Conservation (phyloP, 768 basidiomycete genomes). For the Boletus tylopilopsis region DNA sequence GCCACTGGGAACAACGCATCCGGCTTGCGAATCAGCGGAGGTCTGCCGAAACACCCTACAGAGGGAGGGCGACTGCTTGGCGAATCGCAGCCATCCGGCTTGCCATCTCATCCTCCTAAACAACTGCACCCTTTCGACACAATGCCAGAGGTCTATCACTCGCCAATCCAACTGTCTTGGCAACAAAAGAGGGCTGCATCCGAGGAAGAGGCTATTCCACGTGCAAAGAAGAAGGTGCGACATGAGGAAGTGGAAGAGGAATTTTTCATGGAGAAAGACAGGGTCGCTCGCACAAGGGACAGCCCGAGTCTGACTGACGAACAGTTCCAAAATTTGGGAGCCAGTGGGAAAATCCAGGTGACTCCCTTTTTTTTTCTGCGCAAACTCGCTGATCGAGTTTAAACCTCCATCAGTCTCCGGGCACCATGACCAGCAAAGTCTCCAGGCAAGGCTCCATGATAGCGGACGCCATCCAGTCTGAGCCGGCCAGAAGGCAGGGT, state of each 20-base stretch:
- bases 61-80: too few relatives aligned
- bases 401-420: not conserved
- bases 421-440: not conserved
- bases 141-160: not conserved
- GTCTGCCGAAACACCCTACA: not conserved
- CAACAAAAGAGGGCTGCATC: not conserved
- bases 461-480: not conserved
- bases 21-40: not conserved
- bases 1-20: not conserved
- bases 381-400: not conserved
- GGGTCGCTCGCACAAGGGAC: too few relatives aligned
- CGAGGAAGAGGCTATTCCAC: not conserved
- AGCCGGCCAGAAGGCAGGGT: not conserved
- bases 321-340: too few relatives aligned
- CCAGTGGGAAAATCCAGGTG: too few relatives aligned
- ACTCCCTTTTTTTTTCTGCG: not conserved
- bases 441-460: not conserved
- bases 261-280: too few relatives aligned
- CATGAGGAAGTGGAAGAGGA: too few relatives aligned
- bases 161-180: too few relatives aligned
- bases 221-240: not conserved
- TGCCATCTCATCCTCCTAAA: not conserved
- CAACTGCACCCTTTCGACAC: not conserved
- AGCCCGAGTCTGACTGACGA: too few relatives aligned
- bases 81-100: not conserved